Evolutionary conservation across 1,284 basidiomycete genomes (phyloP), one percentile per base, ranked within the genome.

Genomic region (Neolentinus lepideus): DNA sequence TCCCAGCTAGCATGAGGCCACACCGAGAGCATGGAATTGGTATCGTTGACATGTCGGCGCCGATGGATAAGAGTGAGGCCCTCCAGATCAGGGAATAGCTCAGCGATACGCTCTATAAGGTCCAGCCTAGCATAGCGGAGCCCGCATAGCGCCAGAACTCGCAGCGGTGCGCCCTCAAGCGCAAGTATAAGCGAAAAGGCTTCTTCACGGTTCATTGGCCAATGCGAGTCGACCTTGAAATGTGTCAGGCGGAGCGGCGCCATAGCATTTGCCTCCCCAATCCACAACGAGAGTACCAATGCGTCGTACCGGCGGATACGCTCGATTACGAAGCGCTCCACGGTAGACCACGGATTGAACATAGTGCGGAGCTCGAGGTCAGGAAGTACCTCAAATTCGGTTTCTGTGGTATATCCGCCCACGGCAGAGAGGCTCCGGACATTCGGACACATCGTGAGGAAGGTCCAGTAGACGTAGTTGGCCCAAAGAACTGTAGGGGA

Each of bases 21-120:
- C 11, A 50, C 12, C 6, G 47, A 4, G 14, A 26, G 24, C 6
- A 8, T 8, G 11, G 4, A 4, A 3, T 50, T 21, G 19, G 3
- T 6, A 6, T 6, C 6, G 8, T 43, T 43, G 38, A 9, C 19
- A 16, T 6, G 16, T 11, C n/a, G 9, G 47, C 22, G 24, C 8
- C 59, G 56, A 45, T 57, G 55, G 25, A 53, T 33, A 2, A 62
- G 52, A n/a, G 58, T 57, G 14, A 62, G 53, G 10, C 56, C 52
- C 8, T 12, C 24, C 21, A 61, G 58, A 21, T 53, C 47, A 31
- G 61, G 59, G 53, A 60, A 61, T 38, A 54, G 50, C 26, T 46
- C 25, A 14, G 52, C 55, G 33, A 61, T 57, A 14, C 24, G 50
- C n/a, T 55, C 53, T 19, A 60, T 45, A 22, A 60, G 54, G 12